These are phyloP conservation scores for Lanmaoa pseudosensibilis DNA, from an alignment of 768 basidiomycete species.

Conservation along the genomic window DNA sequence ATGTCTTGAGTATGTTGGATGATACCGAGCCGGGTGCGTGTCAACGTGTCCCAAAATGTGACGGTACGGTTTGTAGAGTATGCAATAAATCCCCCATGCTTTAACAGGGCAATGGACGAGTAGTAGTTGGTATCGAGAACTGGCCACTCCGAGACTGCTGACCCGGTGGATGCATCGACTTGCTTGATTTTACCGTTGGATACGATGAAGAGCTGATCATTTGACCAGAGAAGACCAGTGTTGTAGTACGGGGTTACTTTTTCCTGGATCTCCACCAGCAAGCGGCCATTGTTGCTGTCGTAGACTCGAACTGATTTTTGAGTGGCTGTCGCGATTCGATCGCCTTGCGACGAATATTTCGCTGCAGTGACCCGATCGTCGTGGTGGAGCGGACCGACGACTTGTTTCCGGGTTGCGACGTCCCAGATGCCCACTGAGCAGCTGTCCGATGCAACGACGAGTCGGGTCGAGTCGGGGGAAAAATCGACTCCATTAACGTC, in stretches of 20 bases:
- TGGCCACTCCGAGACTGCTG: background rate
- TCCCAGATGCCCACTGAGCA: background rate
- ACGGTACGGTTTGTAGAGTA: no score
- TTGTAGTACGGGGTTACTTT: background rate
- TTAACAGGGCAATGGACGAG: no score
- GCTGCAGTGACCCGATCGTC: background rate
- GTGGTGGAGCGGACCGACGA: background rate
- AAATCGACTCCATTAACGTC: background rate
- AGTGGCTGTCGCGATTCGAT: background rate
- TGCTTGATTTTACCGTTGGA: background rate
- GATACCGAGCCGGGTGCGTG: no score
- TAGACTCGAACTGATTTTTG: background rate
- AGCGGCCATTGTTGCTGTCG: background rate
- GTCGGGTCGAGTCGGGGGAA: background rate
- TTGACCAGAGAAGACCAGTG: slow-evolving; percentile 5
- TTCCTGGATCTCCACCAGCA: background rate
- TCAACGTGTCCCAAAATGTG: no score
- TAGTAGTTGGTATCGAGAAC: background rate
- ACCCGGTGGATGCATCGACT: slow-evolving; percentile 1
- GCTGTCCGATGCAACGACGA: background rate
- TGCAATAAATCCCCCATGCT: no score
- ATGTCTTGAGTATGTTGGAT: no score
- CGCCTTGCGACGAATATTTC: background rate
- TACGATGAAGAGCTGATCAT: background rate
- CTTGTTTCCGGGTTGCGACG: background rate